Base-by-base conservation (phyloP, 2,329 filamentous ascomycete genomes). In the Talaromyces sp. region DNA sequence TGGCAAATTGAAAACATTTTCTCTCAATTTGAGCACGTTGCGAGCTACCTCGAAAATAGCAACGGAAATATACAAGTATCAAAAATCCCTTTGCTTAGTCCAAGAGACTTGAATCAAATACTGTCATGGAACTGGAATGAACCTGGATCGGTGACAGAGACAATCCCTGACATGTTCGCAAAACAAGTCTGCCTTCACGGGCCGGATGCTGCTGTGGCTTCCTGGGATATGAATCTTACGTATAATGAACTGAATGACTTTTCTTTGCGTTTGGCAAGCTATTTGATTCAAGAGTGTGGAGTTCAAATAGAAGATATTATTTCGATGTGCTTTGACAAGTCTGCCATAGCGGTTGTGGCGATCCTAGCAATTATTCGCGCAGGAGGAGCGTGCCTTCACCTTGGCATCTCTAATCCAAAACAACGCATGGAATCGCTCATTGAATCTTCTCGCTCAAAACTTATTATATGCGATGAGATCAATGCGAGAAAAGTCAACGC, bases 171-270 rank as follows among this genome's bases (percentile, higher is more conserved):
- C 8, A 14, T 51, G 16, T 44, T 61, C 31, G 42, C 40, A 14
- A 14, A 57, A 28, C 51, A 50, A n/a, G 54, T 16, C 54, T 14
- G 31, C 36, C 54, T 40, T 18, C n/a, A 40, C 18, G 54, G 54
- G 9, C 9, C 44, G 10, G 18, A 33, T 23, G 23, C 51, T 23
- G 71, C 71, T 10, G 65, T 73, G 34, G 63, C 61, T 44, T 66
- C 70, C 2, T 74, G 71, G 71, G 72, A 74, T 62, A 71, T 71
- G 10, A 59, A 64, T 1, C 54, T 74, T 8, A 69, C 69, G 4
- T 74, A 73, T 52, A 60, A 31, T 4, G 60, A 73, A 58, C 56
- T 74, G 16, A 66, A 74, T 16, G 67, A 65, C 6, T 69, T 77
- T 65, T 75, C 64, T 63, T 74, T 60, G 62, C 67, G 31, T 61